A percentile compares a stretch with the other conserved stretches of the same genome.
Conservation (phyloP, 257 asterid genomes). For the Gentiana macrophylla region DNA sequence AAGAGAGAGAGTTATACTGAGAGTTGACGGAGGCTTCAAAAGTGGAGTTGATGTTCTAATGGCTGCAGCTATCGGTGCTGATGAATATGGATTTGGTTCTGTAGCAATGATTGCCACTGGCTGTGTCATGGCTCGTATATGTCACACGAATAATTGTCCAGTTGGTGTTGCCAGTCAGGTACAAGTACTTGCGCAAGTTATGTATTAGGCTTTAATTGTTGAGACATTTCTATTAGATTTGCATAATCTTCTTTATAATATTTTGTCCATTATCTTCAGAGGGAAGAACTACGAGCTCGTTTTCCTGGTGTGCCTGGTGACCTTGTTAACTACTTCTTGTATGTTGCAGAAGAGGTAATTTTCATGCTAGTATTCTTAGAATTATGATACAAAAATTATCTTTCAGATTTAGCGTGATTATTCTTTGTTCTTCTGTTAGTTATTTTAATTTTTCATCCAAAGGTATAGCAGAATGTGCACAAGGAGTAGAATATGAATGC, state of each 20-base stretch:
- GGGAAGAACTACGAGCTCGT: conserved; percentile 98
- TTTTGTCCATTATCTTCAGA: conserved; percentile 26
- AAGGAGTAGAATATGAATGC: too few relatives aligned
- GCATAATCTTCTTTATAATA: conserved; percentile 1
- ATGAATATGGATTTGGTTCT: conserved; percentile 97
- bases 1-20: conserved; percentile 93
- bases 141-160: conserved; percentile 99
- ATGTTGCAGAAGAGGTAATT: conserved; percentile 93
- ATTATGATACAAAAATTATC: too few relatives aligned
- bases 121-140: conserved; percentile 98
- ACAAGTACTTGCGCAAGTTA: conserved; percentile 2
- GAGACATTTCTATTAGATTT: background rate
- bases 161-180: conserved; percentile 99
- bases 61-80: conserved; percentile 99
- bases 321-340: conserved; percentile 84
- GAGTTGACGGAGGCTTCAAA: conserved; percentile 99
- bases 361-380: background rate
- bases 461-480: background rate
- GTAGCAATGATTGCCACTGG: conserved; percentile 99
- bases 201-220: background rate
- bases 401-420: too few relatives aligned
- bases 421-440: too few relatives aligned
- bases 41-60: conserved; percentile 92
- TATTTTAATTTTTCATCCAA: background rate
- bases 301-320: conserved; percentile 99